A percentile compares a stretch with the other conserved stretches of the same genome.
Conservation (phyloP, 2,329 filamentous ascomycete genomes). For the Fusarium sp. region DNA sequence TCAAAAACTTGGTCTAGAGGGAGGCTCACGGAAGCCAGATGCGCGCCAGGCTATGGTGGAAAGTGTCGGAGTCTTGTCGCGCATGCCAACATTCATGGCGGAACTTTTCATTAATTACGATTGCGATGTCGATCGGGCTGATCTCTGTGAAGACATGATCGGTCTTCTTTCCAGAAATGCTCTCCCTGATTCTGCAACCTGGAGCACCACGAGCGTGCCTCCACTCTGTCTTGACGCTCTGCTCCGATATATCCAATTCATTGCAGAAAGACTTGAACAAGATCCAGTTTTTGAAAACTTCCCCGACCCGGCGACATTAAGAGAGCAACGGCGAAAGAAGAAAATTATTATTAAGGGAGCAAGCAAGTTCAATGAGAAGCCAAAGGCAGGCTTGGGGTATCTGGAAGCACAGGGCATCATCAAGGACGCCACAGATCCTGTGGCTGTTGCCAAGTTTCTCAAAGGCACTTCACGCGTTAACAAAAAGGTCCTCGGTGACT, state of each 20-base stretch:
- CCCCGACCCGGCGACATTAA: conserved; percentile 73
- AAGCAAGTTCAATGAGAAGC: conserved; percentile 93
- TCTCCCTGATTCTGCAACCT: conserved; percentile 95
- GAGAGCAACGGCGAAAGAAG: conserved; percentile 82
- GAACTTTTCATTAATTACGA: conserved; percentile 99
- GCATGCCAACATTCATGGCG: conserved; percentile 94
- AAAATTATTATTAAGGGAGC: conserved; percentile 89
- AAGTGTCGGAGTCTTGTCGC: conserved; percentile 88
- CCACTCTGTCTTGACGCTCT: conserved; percentile 94
- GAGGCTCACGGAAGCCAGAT: conserved; percentile 91
- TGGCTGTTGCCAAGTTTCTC: conserved; percentile 86
- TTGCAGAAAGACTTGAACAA: conserved; percentile 86
- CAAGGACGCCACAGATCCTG: conserved; percentile 76
- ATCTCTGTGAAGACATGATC: conserved; percentile 95
- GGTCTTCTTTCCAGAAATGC: conserved; percentile 93
- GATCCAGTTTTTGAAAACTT: conserved; percentile 72
- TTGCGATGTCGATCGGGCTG: conserved; percentile 89
- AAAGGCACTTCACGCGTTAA: conserved; percentile 89
- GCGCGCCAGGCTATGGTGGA: conserved; percentile 98
- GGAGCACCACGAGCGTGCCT: conserved; percentile 98
- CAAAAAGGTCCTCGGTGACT: conserved; percentile 92
- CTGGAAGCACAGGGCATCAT: conserved; percentile 90
- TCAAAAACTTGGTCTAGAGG: conserved; percentile 91
- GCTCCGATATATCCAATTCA: conserved; percentile 89
- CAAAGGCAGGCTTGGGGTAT: conserved; percentile 88